phyloP scores from a whole-genome alignment of 805 yeast genomes.

The Spathaspora passalidarum region DNA sequence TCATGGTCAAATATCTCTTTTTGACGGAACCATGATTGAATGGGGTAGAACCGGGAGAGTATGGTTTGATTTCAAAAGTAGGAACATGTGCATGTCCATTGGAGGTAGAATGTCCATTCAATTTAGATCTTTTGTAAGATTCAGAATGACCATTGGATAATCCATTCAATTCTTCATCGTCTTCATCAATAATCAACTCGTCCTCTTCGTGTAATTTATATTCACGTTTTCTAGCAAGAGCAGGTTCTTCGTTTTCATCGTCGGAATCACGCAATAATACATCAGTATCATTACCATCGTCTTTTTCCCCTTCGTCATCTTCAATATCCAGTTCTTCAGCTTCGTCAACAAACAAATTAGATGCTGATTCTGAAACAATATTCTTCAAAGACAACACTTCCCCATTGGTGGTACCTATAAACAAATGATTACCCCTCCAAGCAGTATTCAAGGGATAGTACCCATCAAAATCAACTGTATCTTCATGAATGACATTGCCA shows the following conservation, averaged over 20 bases:
- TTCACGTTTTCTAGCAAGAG: slow-evolving; percentile 1
- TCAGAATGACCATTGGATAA: too few relatives aligned
- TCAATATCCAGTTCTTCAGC: slow-evolving; percentile 34
- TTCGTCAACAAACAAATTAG: slow-evolving; percentile 14
- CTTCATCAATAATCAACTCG: slow-evolving; percentile 34
- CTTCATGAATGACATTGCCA: slow-evolving; percentile 23
- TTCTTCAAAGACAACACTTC: slow-evolving; percentile 26
- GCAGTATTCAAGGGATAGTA: slow-evolving; percentile 23
- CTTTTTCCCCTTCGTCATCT: slow-evolving; percentile 45
- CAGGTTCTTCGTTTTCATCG: slow-evolving; percentile 5
- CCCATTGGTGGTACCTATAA: slow-evolving; percentile 45
- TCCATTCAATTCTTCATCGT: slow-evolving; percentile 17
- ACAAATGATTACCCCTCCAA: slow-evolving; percentile 26
- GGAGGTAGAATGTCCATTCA: background rate
- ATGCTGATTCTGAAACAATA: slow-evolving; percentile 34
- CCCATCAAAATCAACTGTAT: slow-evolving; percentile 23
- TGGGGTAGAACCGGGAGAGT: slow-evolving; percentile 87
- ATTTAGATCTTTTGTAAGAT: slow-evolving; percentile 1
- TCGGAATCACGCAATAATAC: slow-evolving; percentile 9
- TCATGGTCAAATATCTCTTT: slow-evolving; percentile 78
- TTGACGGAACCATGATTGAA: slow-evolving; percentile 38
- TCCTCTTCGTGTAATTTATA: slow-evolving; percentile 27
- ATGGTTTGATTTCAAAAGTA: slow-evolving; percentile 45
- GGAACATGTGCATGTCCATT: background rate
- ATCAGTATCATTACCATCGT: slow-evolving; percentile 8